Percentiles rank a stretch among this genome's conserved stretches.
Evolutionary conservation across 1,284 basidiomycete genomes (phyloP).

Genomic region (Melampsora larici-populina): DNA sequence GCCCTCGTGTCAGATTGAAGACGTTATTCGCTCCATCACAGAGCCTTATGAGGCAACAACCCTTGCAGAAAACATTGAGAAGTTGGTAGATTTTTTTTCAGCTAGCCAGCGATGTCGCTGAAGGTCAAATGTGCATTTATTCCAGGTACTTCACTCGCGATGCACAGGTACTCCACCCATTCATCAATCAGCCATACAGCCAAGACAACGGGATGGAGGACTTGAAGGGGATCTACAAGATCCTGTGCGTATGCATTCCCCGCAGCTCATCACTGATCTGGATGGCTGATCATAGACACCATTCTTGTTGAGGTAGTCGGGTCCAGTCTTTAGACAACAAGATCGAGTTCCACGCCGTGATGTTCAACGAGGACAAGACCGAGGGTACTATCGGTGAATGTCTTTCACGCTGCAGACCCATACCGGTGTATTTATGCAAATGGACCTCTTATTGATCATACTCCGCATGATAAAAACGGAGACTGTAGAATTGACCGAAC

Average conservation of each 20-base stretch:
- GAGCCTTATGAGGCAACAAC: constrained; percentile 6
- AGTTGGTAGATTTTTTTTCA: not conserved
- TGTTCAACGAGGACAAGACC: constrained; percentile 34
- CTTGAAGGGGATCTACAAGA: constrained; percentile 35
- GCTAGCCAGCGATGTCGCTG: too few relatives aligned
- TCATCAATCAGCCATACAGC: constrained; percentile 22
- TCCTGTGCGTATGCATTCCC: constrained; percentile 17
- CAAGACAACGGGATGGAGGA: not conserved
- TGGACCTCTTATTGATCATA: not conserved
- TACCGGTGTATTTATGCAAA: not conserved
- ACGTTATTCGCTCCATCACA: constrained; percentile 26
- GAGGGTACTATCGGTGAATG: constrained; percentile 11
- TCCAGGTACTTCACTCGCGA: constrained; percentile 36
- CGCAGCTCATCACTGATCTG: not conserved
- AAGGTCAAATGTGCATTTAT: not conserved
- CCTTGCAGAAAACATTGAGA: constrained; percentile 21
- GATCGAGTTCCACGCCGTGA: constrained; percentile 36
- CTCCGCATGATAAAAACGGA: too few relatives aligned
- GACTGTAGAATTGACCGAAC: not conserved
- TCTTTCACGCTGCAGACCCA: not conserved
- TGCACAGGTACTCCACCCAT: constrained; percentile 22
- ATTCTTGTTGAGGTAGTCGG: constrained; percentile 1
- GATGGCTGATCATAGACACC: not conserved
- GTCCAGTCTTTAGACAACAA: constrained; percentile 22
- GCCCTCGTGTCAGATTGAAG: not conserved